A percentile compares a stretch with the other conserved stretches of the same genome.
Evolutionary conservation across 73 alveolate genomes (phyloP).

Genomic region (Halteria grandinella): DNA sequence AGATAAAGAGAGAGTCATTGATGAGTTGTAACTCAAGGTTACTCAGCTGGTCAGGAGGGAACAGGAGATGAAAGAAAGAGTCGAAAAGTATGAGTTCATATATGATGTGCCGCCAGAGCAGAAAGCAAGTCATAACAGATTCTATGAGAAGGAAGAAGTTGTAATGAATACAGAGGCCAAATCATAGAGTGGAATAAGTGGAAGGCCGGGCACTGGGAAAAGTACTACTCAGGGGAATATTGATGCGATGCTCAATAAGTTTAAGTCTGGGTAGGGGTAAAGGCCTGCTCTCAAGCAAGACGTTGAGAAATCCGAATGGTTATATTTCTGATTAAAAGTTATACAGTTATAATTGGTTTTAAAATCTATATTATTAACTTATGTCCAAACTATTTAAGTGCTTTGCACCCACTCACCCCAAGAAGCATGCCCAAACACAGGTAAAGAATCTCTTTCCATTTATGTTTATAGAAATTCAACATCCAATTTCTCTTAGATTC

Average conservation of each 20-base stretch:
- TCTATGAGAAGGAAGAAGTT: constrained; percentile 6
- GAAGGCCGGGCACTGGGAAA: too few relatives aligned
- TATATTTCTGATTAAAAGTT: constrained; percentile 21
- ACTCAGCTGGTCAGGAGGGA: constrained; percentile 29
- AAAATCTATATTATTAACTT: too few relatives aligned
- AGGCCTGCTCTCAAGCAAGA: neutral
- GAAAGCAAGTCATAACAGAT: neutral
- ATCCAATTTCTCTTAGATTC: neutral
- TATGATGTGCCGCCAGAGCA: neutral
- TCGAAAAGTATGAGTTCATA: constrained; percentile 42
- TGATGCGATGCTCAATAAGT: neutral
- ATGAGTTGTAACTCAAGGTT: constrained; percentile 12
- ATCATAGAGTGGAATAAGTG: too few relatives aligned
- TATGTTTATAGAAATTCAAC: neutral
- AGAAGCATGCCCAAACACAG: neutral
- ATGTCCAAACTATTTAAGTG: too few relatives aligned
- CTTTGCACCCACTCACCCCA: neutral
- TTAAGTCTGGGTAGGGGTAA: neutral
- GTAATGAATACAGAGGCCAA: neutral
- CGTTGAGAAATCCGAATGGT: constrained; percentile 43
- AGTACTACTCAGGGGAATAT: neutral
- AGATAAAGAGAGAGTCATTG: constrained; percentile 34
- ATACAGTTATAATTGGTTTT: neutral
- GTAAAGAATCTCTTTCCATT: neutral
- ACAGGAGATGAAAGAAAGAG: constrained; percentile 12